Evolutionary conservation across 2,329 filamentous ascomycete genomes (phyloP).

Genomic region (Colletotrichum coccodes): DNA sequence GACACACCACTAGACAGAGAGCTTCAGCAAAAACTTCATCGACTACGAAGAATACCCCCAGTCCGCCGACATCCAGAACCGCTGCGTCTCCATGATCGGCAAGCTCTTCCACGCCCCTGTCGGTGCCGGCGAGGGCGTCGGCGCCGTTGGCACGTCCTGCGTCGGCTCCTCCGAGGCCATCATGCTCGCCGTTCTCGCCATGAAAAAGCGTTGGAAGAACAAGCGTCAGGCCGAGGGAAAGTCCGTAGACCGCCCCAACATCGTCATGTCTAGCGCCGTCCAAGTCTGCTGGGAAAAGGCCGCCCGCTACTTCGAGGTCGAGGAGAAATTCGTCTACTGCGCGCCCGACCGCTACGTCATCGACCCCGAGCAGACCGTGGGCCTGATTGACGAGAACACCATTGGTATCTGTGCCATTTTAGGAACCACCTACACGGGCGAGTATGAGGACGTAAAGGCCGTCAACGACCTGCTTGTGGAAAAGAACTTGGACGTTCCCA

Average conservation of each 20-base stretch:
- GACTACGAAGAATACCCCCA: constrained; percentile 88
- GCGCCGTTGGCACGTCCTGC: constrained; percentile 86
- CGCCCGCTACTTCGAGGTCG: constrained; percentile 89
- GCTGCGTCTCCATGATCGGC: constrained; percentile 91
- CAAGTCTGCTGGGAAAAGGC: constrained; percentile 99
- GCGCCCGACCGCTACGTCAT: constrained; percentile 70
- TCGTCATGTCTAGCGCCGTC: constrained; percentile 95
- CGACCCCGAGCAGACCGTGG: constrained; percentile 70
- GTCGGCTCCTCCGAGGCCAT: constrained; percentile 92
- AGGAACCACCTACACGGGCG: constrained; percentile 93
- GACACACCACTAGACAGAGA: constrained; percentile 60
- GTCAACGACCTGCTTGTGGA: constrained; percentile 88
- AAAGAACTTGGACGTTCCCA: constrained; percentile 80
- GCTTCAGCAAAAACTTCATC: constrained; percentile 95
- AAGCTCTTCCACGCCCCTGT: constrained; percentile 85
- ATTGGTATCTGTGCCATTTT: constrained; percentile 95
- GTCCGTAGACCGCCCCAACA: constrained; percentile 83
- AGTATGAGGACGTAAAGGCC: constrained; percentile 93
- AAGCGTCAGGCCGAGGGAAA: constrained; percentile 85
- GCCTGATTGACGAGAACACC: constrained; percentile 73
- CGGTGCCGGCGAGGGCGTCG: constrained; percentile 59
- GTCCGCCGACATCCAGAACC: constrained; percentile 87
- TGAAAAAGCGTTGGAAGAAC: constrained; percentile 96
- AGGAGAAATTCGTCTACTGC: constrained; percentile 83
- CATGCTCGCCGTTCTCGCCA: constrained; percentile 84